Percentiles rank a stretch among this genome's conserved stretches.
phyloP scores from a whole-genome alignment of 768 basidiomycete species.

The Steccherinum ochraceum region DNA sequence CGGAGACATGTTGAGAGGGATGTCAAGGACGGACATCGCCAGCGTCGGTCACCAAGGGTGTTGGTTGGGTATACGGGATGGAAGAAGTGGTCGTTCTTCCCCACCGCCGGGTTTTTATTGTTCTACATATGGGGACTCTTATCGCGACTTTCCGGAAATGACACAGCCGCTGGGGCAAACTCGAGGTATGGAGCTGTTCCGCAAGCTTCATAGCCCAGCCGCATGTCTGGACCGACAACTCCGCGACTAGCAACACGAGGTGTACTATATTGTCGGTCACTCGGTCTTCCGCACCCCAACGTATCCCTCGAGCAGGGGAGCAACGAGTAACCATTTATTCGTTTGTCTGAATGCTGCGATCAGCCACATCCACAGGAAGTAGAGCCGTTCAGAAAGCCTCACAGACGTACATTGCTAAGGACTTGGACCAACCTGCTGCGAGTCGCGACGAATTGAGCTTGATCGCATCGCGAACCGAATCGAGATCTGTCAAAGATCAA shows the following conservation, averaged over 20 bases:
- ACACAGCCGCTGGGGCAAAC: background rate
- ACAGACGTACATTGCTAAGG: no score
- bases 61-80: background rate
- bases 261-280: background rate
- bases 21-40: constrained; percentile 14
- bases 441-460: no score
- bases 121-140: background rate
- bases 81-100: background rate
- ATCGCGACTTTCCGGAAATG: background rate
- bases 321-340: no score
- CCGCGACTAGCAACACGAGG: background rate
- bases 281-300: background rate
- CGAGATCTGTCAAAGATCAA: no score
- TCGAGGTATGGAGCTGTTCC: constrained; percentile 1
- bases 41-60: background rate
- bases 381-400: no score
- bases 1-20: constrained; percentile 13
- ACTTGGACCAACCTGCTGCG: no score
- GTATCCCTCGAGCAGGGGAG: no score
- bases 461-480: no score
- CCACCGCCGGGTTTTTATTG: background rate
- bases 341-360: no score
- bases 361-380: no score
- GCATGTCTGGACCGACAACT: background rate
- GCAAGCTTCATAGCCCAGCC: background rate